Evolutionary conservation across 2,329 filamentous ascomycete species (phyloP).

Genomic region (Ceratocystis papillata): DNA sequence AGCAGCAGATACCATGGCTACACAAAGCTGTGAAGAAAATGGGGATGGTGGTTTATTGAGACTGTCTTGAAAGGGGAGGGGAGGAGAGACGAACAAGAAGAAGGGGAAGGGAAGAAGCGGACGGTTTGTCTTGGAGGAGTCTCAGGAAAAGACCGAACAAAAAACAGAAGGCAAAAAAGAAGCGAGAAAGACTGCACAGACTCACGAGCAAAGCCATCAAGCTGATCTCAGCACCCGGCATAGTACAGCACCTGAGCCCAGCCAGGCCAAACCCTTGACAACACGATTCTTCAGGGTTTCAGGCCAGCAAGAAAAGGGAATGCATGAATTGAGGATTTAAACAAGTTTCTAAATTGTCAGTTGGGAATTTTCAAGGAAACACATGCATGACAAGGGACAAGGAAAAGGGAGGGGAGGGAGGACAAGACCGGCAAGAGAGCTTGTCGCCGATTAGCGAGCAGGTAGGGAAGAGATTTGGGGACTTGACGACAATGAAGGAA

Average conservation of each 20-base stretch:
- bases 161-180: neutral
- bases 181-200: constrained; percentile 1
- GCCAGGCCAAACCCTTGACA: neutral
- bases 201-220: neutral
- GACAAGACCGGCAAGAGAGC: neutral
- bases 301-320: neutral
- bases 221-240: neutral
- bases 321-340: constrained; percentile 13
- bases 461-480: neutral
- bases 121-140: neutral
- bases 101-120: neutral
- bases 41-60: neutral
- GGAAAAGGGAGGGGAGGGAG: neutral
- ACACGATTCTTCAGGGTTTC: neutral
- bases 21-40: neutral
- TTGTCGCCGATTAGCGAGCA: neutral
- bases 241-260: neutral
- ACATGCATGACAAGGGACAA: neutral
- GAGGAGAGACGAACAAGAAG: neutral
- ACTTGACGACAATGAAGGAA: too few relatives aligned
- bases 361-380: constrained; percentile 7
- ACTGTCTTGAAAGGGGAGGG: neutral
- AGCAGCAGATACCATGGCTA: neutral
- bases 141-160: constrained; percentile 6
- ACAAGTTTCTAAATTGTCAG: constrained; percentile 10